Conservation (phyloP, 2,329 filamentous ascomycete genomes). For the Claviceps africana region DNA sequence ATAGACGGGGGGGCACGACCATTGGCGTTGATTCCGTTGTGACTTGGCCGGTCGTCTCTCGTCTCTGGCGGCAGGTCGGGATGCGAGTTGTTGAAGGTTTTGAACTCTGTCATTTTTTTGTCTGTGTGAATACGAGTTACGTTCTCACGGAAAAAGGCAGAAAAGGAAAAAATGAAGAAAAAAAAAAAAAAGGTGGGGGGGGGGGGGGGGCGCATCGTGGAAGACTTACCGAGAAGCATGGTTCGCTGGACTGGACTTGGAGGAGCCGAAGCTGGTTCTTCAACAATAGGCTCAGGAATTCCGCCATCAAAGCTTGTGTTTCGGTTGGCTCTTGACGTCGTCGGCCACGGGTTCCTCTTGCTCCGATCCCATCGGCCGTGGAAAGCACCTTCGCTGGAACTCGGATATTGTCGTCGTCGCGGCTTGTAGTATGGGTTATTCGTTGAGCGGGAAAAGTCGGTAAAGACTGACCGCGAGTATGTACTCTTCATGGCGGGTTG, state of each 20-base stretch:
- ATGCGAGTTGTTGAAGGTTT: background rate
- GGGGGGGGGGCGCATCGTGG: too few species aligned
- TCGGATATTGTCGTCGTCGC: slow-evolving; percentile 9
- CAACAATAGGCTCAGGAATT: slow-evolving; percentile 20
- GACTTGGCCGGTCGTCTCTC: background rate
- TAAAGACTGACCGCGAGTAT: slow-evolving; percentile 4
- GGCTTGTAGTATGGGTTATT: slow-evolving; percentile 23
- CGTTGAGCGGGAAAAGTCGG: slow-evolving; percentile 15
- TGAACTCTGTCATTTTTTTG: background rate
- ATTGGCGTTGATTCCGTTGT: background rate
- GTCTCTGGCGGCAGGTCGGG: background rate
- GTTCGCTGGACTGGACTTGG: slow-evolving; percentile 11
- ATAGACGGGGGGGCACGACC: background rate
- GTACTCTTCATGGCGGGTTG: background rate
- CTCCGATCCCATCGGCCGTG: slow-evolving; percentile 1
- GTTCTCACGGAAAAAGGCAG: background rate
- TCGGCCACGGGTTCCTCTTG: background rate
- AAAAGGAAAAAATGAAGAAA: too few species aligned
- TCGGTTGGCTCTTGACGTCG: background rate
- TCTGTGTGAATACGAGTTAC: background rate
- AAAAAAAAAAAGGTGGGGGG: background rate
- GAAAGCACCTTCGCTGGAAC: slow-evolving; percentile 1
- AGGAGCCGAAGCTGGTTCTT: slow-evolving; percentile 18
- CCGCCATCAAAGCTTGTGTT: slow-evolving; percentile 6
- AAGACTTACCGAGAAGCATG: slow-evolving; percentile 18